These are phyloP conservation scores for Yamadazyma membranifaciens DNA, from an alignment of 1,139 yeast genomes.

Conservation along the genomic window DNA sequence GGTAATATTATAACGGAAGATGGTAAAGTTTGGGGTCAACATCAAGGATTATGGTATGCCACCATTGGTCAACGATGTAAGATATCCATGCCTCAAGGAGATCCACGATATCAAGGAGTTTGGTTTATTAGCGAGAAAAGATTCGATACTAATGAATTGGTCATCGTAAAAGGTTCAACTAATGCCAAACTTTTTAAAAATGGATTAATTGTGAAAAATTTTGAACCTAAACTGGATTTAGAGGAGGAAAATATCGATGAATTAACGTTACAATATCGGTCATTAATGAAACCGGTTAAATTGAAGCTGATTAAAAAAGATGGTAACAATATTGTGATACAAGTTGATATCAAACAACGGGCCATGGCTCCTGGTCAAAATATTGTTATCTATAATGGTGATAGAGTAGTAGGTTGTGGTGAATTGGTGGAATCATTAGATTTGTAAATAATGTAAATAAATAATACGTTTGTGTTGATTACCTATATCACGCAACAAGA, in stretches of 20 bases:
- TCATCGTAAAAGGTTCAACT: conserved; percentile 75
- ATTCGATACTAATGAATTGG: conserved; percentile 61
- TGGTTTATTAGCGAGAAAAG: conserved; percentile 87
- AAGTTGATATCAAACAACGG: conserved; percentile 45
- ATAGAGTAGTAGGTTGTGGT: conserved; percentile 79
- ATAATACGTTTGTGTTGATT: background rate
- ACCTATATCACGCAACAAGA: too few species aligned
- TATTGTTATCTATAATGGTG: conserved; percentile 67
- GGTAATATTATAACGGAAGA: conserved; percentile 77
- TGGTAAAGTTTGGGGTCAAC: conserved; percentile 76
- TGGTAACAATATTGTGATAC: conserved; percentile 23
- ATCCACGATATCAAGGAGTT: conserved; percentile 64
- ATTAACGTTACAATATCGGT: conserved; percentile 61
- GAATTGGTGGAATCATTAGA: conserved; percentile 20
- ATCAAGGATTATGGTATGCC: conserved; percentile 88
- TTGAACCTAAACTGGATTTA: conserved; percentile 47
- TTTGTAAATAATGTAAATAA: conserved; percentile 3
- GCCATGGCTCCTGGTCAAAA: conserved; percentile 93
- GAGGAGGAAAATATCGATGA: conserved; percentile 13
- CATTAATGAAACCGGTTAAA: conserved; percentile 59
- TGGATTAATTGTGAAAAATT: conserved; percentile 40
- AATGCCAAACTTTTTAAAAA: conserved; percentile 55
- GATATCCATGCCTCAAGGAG: conserved; percentile 54
- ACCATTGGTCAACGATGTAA: conserved; percentile 81
- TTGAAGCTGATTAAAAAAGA: conserved; percentile 16